These are phyloP conservation scores for Hemileccinum impolitum DNA, from an alignment of 768 basidiomycete species.

Conservation along the genomic window DNA sequence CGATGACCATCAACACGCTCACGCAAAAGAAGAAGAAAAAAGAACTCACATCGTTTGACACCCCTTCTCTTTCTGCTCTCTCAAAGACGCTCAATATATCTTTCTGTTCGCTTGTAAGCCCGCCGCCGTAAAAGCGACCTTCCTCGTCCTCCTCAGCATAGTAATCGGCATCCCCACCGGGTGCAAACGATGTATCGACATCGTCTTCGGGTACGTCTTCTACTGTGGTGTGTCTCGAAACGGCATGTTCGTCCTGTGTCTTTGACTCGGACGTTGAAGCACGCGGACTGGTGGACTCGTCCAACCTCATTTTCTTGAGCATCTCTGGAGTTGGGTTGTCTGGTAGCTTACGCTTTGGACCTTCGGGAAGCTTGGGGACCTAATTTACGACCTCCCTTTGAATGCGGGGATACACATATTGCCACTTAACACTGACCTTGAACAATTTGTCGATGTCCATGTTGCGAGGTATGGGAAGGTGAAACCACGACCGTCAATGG, in stretches of 20 bases:
- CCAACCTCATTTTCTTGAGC: slow-evolving; percentile 74
- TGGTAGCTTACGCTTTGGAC: slow-evolving; percentile 71
- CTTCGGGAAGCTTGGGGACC: slow-evolving; percentile 65
- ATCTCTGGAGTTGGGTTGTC: slow-evolving; percentile 78
- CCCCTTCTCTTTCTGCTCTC: slow-evolving; percentile 57
- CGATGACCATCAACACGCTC: background rate
- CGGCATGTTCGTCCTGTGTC: slow-evolving; percentile 7
- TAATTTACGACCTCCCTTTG: slow-evolving; percentile 21
- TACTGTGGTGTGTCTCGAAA: slow-evolving; percentile 45
- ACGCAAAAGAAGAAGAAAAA: too few relatives aligned
- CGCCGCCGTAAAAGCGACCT: slow-evolving; percentile 91
- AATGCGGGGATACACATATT: background rate
- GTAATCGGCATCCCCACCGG: slow-evolving; percentile 87
- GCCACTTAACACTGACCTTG: slow-evolving; percentile 33
- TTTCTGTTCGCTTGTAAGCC: slow-evolving; percentile 89
- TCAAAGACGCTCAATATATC: slow-evolving; percentile 96
- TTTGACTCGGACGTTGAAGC: slow-evolving; percentile 6
- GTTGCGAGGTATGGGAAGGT: background rate
- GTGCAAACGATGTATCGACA: slow-evolving; percentile 56
- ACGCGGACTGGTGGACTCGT: slow-evolving; percentile 25
- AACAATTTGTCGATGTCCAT: slow-evolving; percentile 53
- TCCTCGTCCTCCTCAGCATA: slow-evolving; percentile 90
- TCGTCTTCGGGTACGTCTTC: slow-evolving; percentile 48
- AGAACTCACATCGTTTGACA: slow-evolving; percentile 64
- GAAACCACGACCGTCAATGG: background rate